phyloP scores from a whole-genome alignment of 2,329 filamentous ascomycete genomes.

The Spiromastix sp. region DNA sequence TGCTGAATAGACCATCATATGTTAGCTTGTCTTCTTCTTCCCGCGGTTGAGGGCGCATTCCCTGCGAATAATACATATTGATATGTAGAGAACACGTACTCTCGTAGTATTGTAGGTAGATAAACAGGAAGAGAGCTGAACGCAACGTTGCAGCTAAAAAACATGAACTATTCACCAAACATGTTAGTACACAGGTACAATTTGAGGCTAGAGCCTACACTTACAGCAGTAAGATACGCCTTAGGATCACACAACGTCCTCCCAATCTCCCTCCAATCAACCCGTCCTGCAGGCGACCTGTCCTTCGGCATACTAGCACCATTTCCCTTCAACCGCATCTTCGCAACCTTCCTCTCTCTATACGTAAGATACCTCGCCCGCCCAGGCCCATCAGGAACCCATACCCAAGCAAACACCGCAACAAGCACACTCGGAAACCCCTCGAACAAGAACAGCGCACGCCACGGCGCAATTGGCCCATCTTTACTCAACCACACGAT shows the following conservation, averaged over 20 bases:
- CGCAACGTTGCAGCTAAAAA: conserved; percentile 79
- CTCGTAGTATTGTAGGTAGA: conserved; percentile 65
- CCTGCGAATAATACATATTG: background rate
- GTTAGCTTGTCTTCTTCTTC: conserved; percentile 13
- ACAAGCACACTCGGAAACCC: conserved; percentile 74
- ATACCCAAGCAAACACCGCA: conserved; percentile 60
- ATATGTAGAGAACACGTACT: conserved; percentile 30
- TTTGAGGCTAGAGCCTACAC: conserved; percentile 12
- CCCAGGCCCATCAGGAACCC: conserved; percentile 66
- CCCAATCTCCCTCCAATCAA: conserved; percentile 48
- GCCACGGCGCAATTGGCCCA: conserved; percentile 68
- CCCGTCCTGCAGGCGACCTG: conserved; percentile 21
- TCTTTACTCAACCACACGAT: conserved; percentile 59
- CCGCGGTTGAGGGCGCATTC: background rate
- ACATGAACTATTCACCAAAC: conserved; percentile 46
- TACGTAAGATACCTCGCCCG: conserved; percentile 53
- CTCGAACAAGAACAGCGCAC: conserved; percentile 74
- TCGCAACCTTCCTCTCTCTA: conserved; percentile 59
- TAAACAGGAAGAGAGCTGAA: conserved; percentile 85
- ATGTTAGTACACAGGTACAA: background rate
- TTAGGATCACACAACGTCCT: conserved; percentile 55
- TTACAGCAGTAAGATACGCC: conserved; percentile 59
- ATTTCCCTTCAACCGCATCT: conserved; percentile 52
- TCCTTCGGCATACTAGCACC: conserved; percentile 13
- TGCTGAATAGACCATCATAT: conserved; percentile 30